Percentiles rank a stretch among this genome's conserved stretches.
These are phyloP conservation scores for Paecilomyces dactylethromorphus DNA, from an alignment of 2,329 filamentous ascomycete species.

Conservation along the genomic window DNA sequence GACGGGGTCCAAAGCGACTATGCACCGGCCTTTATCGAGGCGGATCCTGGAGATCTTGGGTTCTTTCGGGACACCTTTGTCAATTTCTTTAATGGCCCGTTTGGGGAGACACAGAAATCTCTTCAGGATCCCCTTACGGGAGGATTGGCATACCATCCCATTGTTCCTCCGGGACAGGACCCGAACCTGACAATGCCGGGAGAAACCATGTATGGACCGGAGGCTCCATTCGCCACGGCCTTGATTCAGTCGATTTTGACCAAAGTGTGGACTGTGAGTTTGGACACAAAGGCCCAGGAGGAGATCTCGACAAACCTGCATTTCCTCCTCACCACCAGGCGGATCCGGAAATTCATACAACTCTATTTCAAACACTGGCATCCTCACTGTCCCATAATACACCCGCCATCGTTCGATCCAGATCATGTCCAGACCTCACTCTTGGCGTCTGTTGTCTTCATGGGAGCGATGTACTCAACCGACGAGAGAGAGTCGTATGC, in stretches of 20 bases:
- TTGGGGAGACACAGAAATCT: slow-evolving; percentile 19
- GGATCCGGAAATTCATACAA: slow-evolving; percentile 34
- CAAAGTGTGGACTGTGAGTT: slow-evolving; percentile 30
- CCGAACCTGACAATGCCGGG: slow-evolving; percentile 11
- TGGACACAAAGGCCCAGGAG: slow-evolving; percentile 31
- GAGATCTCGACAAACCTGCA: slow-evolving; percentile 33
- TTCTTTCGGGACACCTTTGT: slow-evolving; percentile 32
- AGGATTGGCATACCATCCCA: slow-evolving; percentile 12
- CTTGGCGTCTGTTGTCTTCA: slow-evolving; percentile 34
- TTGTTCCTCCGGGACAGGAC: slow-evolving; percentile 12
- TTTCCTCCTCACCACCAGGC: slow-evolving; percentile 34
- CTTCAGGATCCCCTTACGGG: slow-evolving; percentile 14
- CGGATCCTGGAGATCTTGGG: slow-evolving; percentile 17
- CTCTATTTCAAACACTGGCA: slow-evolving; percentile 43
- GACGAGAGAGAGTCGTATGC: slow-evolving; percentile 30
- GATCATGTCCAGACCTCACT: slow-evolving; percentile 30
- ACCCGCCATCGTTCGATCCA: slow-evolving; percentile 35
- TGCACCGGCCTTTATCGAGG: slow-evolving; percentile 14
- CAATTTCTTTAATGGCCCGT: slow-evolving; percentile 32
- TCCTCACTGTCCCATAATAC: slow-evolving; percentile 37
- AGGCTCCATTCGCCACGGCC: slow-evolving; percentile 30
- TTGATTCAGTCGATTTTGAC: slow-evolving; percentile 35
- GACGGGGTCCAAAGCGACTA: slow-evolving; percentile 11
- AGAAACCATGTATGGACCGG: slow-evolving; percentile 25
- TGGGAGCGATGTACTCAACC: slow-evolving; percentile 41